Conservation (phyloP, 75 land plant species). For the Selaginella moellendorffii region DNA sequence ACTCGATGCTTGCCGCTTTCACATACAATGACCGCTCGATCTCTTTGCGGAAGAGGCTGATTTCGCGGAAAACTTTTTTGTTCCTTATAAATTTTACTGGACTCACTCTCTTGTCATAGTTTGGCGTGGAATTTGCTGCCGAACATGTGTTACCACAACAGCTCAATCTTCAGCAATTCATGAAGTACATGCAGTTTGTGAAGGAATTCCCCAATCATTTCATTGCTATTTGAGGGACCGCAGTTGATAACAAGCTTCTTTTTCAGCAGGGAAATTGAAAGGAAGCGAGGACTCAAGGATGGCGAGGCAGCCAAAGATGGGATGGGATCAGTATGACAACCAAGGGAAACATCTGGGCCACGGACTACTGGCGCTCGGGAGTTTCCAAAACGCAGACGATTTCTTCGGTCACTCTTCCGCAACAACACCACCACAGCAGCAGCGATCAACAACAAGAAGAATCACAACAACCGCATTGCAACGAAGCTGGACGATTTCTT, state of each 20-base stretch:
- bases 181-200: slow-evolving; percentile 89
- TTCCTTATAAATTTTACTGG: slow-evolving; percentile 1
- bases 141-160: slow-evolving; percentile 92
- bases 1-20: background rate
- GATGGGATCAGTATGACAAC: slow-evolving; percentile 11
- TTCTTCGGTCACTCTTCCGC: no score
- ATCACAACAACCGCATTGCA: slow-evolving; percentile 1
- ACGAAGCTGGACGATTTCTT: slow-evolving; percentile 30
- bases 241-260: slow-evolving; percentile 1
- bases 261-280: slow-evolving; percentile 70
- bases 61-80: slow-evolving; percentile 2
- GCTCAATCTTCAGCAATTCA: slow-evolving; percentile 89
- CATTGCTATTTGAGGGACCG: background rate
- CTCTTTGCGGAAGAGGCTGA: slow-evolving; percentile 1
- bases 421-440: slow-evolving; percentile 1
- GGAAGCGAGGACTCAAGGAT: slow-evolving; percentile 71
- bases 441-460: slow-evolving; percentile 7
- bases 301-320: slow-evolving; percentile 1
- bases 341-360: slow-evolving; percentile 48
- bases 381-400: no score
- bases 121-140: background rate
- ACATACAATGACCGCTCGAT: background rate
- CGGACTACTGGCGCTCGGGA: slow-evolving; percentile 73
- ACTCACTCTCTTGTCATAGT: background rate
- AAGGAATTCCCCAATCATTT: slow-evolving; percentile 37